Evolutionary conservation across 495 filamentous ascomycete genomes (phyloP).

Genomic region (Hypoxylon lienhwacheense): DNA sequence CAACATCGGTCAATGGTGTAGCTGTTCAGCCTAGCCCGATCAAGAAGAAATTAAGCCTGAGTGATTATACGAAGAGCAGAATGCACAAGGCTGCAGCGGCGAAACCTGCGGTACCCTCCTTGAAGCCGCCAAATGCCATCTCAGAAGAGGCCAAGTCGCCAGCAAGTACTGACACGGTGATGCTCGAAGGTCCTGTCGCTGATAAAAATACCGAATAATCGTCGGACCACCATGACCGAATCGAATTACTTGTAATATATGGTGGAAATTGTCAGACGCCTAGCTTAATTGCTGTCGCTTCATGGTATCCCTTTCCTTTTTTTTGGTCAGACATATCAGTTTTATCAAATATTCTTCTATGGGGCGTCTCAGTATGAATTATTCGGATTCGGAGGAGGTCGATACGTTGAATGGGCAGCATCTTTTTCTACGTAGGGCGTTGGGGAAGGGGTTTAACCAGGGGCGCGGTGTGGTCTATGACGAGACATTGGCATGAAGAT

Average conservation of each 20-base stretch:
- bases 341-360: background rate
- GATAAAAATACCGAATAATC: slow-evolving; percentile 39
- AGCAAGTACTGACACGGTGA: slow-evolving; percentile 32
- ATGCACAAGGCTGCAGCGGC: slow-evolving; percentile 50
- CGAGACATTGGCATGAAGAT: slow-evolving; percentile 21
- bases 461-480: slow-evolving; percentile 12
- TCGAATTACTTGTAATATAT: slow-evolving; percentile 13
- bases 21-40: slow-evolving; percentile 60
- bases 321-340: slow-evolving; percentile 2
- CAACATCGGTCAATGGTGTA: slow-evolving; percentile 47
- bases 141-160: slow-evolving; percentile 50
- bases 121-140: slow-evolving; percentile 40
- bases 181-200: slow-evolving; percentile 37
- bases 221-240: background rate
- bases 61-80: slow-evolving; percentile 65
- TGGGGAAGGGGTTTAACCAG: slow-evolving; percentile 20
- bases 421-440: slow-evolving; percentile 26
- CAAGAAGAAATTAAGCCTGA: slow-evolving; percentile 73
- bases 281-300: slow-evolving; percentile 2
- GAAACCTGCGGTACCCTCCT: slow-evolving; percentile 39
- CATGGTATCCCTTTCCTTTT: background rate
- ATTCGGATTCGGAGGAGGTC: background rate
- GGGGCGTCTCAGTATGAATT: background rate
- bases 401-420: slow-evolving; percentile 5
- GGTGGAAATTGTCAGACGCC: background rate